phyloP scores from a whole-genome alignment of 495 filamentous ascomycete genomes.

The Penicillium cinerascens region DNA sequence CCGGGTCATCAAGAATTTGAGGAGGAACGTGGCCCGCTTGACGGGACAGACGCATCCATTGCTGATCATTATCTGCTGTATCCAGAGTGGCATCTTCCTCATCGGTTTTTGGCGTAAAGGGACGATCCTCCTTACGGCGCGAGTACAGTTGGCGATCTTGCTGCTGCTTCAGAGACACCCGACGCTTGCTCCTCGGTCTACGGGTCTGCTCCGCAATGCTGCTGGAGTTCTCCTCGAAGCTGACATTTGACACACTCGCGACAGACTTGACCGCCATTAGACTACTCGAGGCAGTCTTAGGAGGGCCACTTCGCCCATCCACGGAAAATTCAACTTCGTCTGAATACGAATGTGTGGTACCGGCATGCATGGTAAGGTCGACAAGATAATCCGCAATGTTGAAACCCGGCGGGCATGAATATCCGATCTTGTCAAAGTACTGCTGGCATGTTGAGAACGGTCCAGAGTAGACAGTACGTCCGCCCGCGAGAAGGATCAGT shows the following conservation, averaged over 20 bases:
- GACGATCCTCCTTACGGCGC: conserved; percentile 63
- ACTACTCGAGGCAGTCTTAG: conserved; percentile 79
- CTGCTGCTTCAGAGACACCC: conserved; percentile 70
- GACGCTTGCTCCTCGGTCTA: conserved; percentile 63
- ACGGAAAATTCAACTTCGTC: conserved; percentile 53
- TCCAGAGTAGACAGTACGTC: conserved; percentile 89
- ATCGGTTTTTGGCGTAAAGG: conserved; percentile 59
- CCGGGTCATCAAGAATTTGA: conserved; percentile 65
- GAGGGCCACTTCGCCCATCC: conserved; percentile 38
- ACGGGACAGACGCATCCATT: conserved; percentile 69
- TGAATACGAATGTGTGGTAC: conserved; percentile 50
- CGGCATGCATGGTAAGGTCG: conserved; percentile 95
- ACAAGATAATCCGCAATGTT: conserved; percentile 98
- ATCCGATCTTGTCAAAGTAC: conserved; percentile 90
- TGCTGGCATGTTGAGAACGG: conserved; percentile 83
- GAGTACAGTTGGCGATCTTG: conserved; percentile 92
- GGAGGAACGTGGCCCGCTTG: conserved; percentile 57
- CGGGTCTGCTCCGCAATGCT: conserved; percentile 56
- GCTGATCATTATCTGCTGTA: conserved; percentile 57
- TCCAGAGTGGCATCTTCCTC: conserved; percentile 67
- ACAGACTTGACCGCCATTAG: conserved; percentile 88
- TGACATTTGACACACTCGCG: conserved; percentile 70
- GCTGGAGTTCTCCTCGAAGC: conserved; percentile 54
- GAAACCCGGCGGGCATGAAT: conserved; percentile 90
- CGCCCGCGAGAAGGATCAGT: conserved; percentile 83